Percentiles rank a stretch among this genome's conserved stretches.
Conservation (phyloP, 306 rosid species). For the Prunus davidiana region DNA sequence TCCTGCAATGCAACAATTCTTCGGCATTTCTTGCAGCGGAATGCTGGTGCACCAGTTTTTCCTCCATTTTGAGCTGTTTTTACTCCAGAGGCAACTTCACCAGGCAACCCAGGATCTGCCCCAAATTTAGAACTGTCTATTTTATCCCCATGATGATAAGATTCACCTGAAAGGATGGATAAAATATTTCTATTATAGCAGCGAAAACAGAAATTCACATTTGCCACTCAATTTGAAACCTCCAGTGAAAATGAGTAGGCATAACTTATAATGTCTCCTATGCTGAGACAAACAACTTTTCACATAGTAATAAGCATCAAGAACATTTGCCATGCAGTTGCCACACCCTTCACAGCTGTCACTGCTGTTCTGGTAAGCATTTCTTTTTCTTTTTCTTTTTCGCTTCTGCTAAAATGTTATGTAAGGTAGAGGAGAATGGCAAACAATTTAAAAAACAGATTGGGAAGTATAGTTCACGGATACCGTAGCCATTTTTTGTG, state of each 20-base stretch:
- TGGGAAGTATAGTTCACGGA: background rate
- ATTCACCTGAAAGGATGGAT: conserved; percentile 55
- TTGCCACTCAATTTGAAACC: background rate
- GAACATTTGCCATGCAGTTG: background rate
- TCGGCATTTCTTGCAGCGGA: conserved; percentile 88
- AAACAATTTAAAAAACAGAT: background rate
- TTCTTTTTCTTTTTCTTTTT: background rate
- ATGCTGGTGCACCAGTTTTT: conserved; percentile 43
- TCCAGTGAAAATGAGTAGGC: background rate
- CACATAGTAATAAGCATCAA: background rate
- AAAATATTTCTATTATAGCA: background rate
- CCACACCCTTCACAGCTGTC: background rate
- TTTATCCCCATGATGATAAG: conserved; percentile 59
- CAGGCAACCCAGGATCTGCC: conserved; percentile 80
- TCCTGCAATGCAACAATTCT: conserved; percentile 77
- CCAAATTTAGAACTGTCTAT: conserved; percentile 79
- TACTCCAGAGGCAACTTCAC: conserved; percentile 43
- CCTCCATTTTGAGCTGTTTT: conserved; percentile 44
- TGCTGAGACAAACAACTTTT: background rate
- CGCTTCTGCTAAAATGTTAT: background rate
- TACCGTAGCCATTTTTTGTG: background rate
- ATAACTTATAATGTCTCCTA: background rate
- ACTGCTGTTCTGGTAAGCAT: background rate
- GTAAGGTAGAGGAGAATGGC: background rate
- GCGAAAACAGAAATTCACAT: background rate